Conservation (phyloP, 2,329 filamentous ascomycete species). For the Zopfia rhizophila region DNA sequence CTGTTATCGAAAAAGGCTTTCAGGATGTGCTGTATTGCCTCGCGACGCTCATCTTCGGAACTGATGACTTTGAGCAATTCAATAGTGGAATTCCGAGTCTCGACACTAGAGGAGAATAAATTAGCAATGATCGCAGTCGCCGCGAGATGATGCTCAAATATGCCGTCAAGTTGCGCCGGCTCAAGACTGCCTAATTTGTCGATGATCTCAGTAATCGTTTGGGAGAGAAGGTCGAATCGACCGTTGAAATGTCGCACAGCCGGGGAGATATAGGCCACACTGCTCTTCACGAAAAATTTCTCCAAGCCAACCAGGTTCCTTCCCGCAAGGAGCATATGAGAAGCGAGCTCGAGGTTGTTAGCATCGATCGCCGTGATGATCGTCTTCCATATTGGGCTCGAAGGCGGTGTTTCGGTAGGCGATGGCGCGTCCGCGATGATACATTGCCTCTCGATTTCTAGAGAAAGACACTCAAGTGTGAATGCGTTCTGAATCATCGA, state of each 20-base stretch:
- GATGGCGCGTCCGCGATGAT: slow-evolving; percentile 70
- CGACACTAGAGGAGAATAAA: slow-evolving; percentile 82
- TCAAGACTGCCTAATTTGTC: slow-evolving; percentile 82
- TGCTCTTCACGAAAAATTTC: slow-evolving; percentile 64
- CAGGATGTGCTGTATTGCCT: slow-evolving; percentile 71
- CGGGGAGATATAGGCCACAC: slow-evolving; percentile 55
- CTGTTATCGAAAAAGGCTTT: slow-evolving; percentile 66
- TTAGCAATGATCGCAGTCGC: slow-evolving; percentile 80
- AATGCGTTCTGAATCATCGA: slow-evolving; percentile 74
- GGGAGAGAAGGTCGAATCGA: slow-evolving; percentile 70
- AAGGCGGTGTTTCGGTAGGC: slow-evolving; percentile 73
- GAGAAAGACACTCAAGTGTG: slow-evolving; percentile 75
- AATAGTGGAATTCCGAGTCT: slow-evolving; percentile 81
- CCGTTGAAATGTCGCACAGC: slow-evolving; percentile 80
- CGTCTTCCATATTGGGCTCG: slow-evolving; percentile 80
- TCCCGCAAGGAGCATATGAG: slow-evolving; percentile 76
- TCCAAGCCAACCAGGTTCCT: slow-evolving; percentile 79
- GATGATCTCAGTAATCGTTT: slow-evolving; percentile 76
- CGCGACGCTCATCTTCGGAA: slow-evolving; percentile 70
- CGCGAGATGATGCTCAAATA: slow-evolving; percentile 75
- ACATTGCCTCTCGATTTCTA: slow-evolving; percentile 74
- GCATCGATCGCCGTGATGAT: slow-evolving; percentile 75
- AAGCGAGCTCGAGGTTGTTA: slow-evolving; percentile 77
- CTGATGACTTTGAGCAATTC: slow-evolving; percentile 87
- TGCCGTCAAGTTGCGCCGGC: slow-evolving; percentile 71